phyloP scores from a whole-genome alignment of 2,329 filamentous ascomycete species.

The Penicillium sp. region DNA sequence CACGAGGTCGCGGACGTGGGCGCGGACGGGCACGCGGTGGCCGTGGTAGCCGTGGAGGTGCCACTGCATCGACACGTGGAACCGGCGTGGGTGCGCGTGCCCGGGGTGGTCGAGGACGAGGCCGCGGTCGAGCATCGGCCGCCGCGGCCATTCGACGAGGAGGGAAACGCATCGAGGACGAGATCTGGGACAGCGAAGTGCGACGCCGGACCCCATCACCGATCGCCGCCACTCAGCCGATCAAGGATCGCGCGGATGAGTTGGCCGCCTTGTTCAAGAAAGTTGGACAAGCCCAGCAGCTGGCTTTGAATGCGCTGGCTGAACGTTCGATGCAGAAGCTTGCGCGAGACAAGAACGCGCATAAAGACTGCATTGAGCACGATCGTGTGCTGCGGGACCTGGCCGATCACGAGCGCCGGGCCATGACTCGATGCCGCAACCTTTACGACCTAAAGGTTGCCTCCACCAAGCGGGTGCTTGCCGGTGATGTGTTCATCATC shows the following conservation, averaged over 20 bases:
- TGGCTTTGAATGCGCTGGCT: constrained; percentile 37
- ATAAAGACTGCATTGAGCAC: constrained; percentile 37
- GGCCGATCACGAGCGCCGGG: constrained; percentile 21
- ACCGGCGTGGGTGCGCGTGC: constrained; percentile 11
- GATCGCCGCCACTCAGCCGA: constrained; percentile 31
- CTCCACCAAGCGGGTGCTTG: constrained; percentile 24
- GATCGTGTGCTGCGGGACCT: constrained; percentile 31
- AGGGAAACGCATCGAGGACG: constrained; percentile 21
- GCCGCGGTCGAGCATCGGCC: constrained; percentile 19
- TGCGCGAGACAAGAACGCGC: constrained; percentile 36
- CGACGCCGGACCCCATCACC: constrained; percentile 33
- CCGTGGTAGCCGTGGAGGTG: constrained; percentile 29
- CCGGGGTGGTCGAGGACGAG: constrained; percentile 26
- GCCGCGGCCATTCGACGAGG: constrained; percentile 14
- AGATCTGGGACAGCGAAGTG: constrained; percentile 27
- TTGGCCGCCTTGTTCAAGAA: constrained; percentile 38
- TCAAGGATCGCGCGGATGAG: constrained; percentile 39
- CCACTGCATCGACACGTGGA: constrained; percentile 13
- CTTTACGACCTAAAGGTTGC: constrained; percentile 32
- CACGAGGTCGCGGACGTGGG: constrained; percentile 26
- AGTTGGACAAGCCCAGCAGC: constrained; percentile 36
- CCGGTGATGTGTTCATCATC: constrained; percentile 29
- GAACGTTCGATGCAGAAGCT: constrained; percentile 35
- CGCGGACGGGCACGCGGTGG: constrained; percentile 27
- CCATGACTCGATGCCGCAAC: constrained; percentile 22